Conservation (phyloP, 2,329 filamentous ascomycete species). For the Trichophyton equinum region DNA sequence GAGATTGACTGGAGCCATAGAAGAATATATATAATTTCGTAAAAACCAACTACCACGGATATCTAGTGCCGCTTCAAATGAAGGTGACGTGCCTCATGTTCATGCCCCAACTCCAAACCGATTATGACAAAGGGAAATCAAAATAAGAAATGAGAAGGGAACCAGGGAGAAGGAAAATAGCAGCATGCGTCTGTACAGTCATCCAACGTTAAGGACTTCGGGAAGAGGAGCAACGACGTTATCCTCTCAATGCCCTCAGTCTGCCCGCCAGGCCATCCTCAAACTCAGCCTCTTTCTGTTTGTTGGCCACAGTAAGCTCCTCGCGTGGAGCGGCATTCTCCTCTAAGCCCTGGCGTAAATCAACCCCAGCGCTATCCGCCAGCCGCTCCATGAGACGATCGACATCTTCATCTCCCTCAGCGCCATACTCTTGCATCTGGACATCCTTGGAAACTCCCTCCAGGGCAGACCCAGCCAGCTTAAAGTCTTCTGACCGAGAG, state of each 20-base stretch:
- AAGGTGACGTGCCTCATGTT: neutral
- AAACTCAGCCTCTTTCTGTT: constrained; percentile 25
- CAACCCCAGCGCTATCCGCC: constrained; percentile 33
- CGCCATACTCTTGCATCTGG: constrained; percentile 34
- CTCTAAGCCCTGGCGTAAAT: constrained; percentile 30
- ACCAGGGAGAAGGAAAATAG: too few relatives aligned
- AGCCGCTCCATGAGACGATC: constrained; percentile 34
- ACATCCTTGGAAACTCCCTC: constrained; percentile 32
- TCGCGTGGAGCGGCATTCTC: constrained; percentile 28
- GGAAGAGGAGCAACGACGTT: constrained; percentile 8
- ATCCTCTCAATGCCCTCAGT: constrained; percentile 29
- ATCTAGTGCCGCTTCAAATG: neutral
- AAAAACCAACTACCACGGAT: neutral
- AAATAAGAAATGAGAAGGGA: neutral
- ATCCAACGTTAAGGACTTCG: neutral
- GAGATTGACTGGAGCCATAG: too few relatives aligned
- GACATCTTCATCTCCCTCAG: constrained; percentile 30
- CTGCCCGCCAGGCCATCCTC: constrained; percentile 33
- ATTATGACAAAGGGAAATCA: neutral
- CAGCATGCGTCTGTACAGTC: neutral
- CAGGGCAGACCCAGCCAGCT: constrained; percentile 31
- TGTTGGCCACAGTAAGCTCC: constrained; percentile 29
- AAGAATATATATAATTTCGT: neutral
- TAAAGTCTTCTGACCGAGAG: constrained; percentile 31
- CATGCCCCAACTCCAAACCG: neutral